Base-by-base conservation (phyloP, 2,329 filamentous ascomycete species). In the Paraphaeosphaeria minitans region DNA sequence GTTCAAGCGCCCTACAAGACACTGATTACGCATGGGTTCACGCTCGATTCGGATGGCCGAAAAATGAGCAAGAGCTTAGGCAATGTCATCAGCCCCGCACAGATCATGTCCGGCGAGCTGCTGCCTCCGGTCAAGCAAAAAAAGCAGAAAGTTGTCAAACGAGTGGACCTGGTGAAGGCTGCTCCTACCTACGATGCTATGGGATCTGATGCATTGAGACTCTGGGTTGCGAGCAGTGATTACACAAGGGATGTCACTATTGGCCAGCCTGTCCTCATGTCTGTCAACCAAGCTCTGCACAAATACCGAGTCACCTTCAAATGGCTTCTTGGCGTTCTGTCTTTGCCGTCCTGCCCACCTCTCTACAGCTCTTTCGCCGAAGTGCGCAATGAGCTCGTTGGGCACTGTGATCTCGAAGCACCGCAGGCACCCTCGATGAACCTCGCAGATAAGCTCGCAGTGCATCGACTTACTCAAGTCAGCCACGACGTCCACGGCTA, bases 51-150 rank as follows among this genome's bases (percentile, higher is more conserved):
- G 51, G 81, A 90, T 37, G 93, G 93, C n/a, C 92, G 91, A 73
- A 99, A 99, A 77, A 99, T 99, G 95, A 97, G 93, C 74, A 99
- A 99, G 77, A 97, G 93, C 0, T 80, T 97, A 1, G 95, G 95
- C 16, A 99, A 99, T 71, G 89, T 91, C 29, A 87, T 98, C 56
- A 84, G 87, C 0, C 93, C 94, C 0, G 81, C 85, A 7, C 83
- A 97, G 62, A 93, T 99, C 65, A 95, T 97, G 82, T 86, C 92
- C 53, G 94, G 94, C 7, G 87, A 88, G 3, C 81, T 97, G 12
- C 78, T 96, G 14, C 90, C 90, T 6, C 87, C 89, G 0, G 72
- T 89, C 39, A 91, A 90, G 72, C 78, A 78, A 45, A 89, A 87
- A 69, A 89, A 89, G 65, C 75, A 77, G 37, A 84, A 83, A 53